These are phyloP conservation scores for Metschnikowia sp. DNA, from an alignment of 805 yeast species.

Conservation along the genomic window DNA sequence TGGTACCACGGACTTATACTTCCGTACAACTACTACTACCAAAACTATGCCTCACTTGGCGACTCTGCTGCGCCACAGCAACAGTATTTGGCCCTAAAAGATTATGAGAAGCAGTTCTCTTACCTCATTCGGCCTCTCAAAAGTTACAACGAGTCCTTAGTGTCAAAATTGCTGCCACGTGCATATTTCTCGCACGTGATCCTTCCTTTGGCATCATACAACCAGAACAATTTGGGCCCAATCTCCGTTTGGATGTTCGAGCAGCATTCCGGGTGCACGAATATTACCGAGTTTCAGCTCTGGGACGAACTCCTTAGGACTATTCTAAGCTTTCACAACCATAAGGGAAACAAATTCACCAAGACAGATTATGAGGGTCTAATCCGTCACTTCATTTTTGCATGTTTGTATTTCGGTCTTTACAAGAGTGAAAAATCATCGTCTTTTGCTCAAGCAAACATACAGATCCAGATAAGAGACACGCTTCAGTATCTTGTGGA, in stretches of 20 bases:
- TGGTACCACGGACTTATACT: conserved; percentile 29
- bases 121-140: conserved; percentile 24
- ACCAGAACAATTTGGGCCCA: conserved; percentile 22
- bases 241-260: conserved; percentile 26
- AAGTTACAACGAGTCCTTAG: conserved; percentile 1
- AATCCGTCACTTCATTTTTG: conserved; percentile 4
- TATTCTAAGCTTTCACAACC: conserved; percentile 3
- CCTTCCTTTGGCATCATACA: conserved; percentile 25
- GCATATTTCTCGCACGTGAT: conserved; percentile 29
- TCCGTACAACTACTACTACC: conserved; percentile 31
- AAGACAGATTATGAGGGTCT: not conserved
- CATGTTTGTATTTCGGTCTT: conserved; percentile 15
- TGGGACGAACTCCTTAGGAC: conserved; percentile 14
- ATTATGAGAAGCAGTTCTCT: conserved; percentile 19
- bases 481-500: conserved; percentile 18
- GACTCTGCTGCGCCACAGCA: conserved; percentile 2
- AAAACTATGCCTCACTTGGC: conserved; percentile 19
- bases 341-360: conserved; percentile 1
- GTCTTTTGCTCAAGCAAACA: conserved; percentile 26
- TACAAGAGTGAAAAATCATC: conserved; percentile 12
- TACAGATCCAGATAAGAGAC: conserved; percentile 27
- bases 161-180: conserved; percentile 15
- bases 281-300: conserved; percentile 6
- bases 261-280: not conserved
- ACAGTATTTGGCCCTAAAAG: conserved; percentile 13